Conservation (phyloP, 179 eudicot species). For the Dionaea muscipula region DNA sequence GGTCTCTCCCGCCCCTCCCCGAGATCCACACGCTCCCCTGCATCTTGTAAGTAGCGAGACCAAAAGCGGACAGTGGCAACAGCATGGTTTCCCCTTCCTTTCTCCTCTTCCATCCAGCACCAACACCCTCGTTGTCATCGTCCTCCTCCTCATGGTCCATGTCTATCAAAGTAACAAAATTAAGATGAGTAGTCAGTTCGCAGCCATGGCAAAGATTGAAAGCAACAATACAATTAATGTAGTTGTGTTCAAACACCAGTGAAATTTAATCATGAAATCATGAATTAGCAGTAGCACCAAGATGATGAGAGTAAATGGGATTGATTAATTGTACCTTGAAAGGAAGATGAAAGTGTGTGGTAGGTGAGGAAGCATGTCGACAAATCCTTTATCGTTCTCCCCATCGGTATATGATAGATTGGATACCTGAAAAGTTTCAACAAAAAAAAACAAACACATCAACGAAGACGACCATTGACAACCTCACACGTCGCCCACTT, state of each 20-base stretch:
- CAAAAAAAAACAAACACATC: neutral
- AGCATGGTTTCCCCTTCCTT: conserved; percentile 48
- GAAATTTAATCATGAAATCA: too few relatives aligned
- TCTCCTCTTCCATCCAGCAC: conserved; percentile 27
- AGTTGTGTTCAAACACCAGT: too few relatives aligned
- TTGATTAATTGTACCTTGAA: conserved; percentile 51
- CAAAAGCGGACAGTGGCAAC: conserved; percentile 30
- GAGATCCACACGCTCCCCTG: conserved; percentile 42
- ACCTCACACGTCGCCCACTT: neutral
- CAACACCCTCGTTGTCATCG: conserved; percentile 24
- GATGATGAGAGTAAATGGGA: neutral
- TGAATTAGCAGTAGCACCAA: too few relatives aligned
- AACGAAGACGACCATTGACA: too few relatives aligned
- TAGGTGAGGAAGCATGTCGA: conserved; percentile 80
- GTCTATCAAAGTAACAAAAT: conserved; percentile 16
- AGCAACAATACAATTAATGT: neutral
- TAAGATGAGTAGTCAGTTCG: too few relatives aligned
- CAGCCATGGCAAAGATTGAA: neutral
- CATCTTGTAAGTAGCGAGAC: conserved; percentile 38
- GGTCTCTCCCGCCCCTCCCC: conserved; percentile 50
- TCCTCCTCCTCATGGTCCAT: conserved; percentile 52
- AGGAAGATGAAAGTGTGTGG: conserved; percentile 96
- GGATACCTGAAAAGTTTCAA: conserved; percentile 58
- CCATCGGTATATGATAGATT: conserved; percentile 91
- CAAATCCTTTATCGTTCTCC: conserved; percentile 73